Base-by-base conservation (phyloP, 179 eudicot species). In the Drosera spatulata region DNA sequence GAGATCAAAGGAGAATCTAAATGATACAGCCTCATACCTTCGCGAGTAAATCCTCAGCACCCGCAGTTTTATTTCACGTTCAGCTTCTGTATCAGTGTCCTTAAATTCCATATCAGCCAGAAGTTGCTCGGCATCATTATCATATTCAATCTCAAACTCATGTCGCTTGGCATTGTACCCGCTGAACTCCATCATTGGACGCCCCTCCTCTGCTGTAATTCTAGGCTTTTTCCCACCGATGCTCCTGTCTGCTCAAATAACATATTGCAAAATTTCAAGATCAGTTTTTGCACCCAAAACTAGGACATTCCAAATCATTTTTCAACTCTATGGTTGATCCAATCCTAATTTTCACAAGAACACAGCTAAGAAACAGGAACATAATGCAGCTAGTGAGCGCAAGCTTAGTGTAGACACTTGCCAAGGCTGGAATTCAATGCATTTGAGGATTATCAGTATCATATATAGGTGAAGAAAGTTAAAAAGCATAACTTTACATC, bases 31-130 rank as follows among this genome's bases (percentile, higher is more conserved):
- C 33, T 22, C 33, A 22, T 22, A 93, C 99, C 90, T 78, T 68
- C 80, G 76, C 22, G 74, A 76, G 81, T 93, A 93, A 59, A 86
- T 86, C 10, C 76, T 87, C 73, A 89, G 71, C 48, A 93, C 86
- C 49, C 83, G 75, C n/a, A 93, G 74, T 71, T 93, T 93, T 59
- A 93, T 64, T 79, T 86, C 94, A 58, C 80, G 91, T 65, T 93
- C 99, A 65, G 87, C 86, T 59, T 81, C 88, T 52, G 86, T 70
- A 69, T 93, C 99, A 8, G 93, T 69, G n/a, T 93, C 99, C 76
- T 93, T 93, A 55, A 93, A 89, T 76, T 93, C 97, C 99, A 93
- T 89, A 68, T 89, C 99, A 52, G 97, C 95, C 60, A 93, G 76
- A 54, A 93, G 56, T 78, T 89, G 99, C 70, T 93, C 99, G 62